These are phyloP conservation scores for Leptosphaerulina australis DNA, from an alignment of 2,329 filamentous ascomycete species.

Conservation along the genomic window DNA sequence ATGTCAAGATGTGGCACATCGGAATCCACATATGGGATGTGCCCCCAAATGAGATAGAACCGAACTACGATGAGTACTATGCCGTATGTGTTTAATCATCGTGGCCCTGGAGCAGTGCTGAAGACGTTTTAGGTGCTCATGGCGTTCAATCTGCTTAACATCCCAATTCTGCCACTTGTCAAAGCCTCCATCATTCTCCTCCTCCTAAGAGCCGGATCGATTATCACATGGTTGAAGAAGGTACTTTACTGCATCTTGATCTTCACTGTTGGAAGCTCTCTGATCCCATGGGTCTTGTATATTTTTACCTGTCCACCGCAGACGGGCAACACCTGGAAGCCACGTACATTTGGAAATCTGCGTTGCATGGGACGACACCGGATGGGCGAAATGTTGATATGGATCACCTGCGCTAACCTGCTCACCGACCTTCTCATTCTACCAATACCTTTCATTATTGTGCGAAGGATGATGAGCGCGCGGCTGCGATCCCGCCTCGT, in stretches of 20 bases:
- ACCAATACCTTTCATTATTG: conserved; percentile 51
- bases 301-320: conserved; percentile 50
- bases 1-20: conserved; percentile 49
- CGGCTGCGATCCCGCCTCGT: conserved; percentile 47
- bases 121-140: conserved; percentile 36
- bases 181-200: conserved; percentile 51
- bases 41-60: conserved; percentile 42
- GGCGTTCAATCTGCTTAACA: conserved; percentile 50
- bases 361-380: conserved; percentile 47
- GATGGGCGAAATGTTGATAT: conserved; percentile 49
- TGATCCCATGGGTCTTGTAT: conserved; percentile 48
- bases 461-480: conserved; percentile 50
- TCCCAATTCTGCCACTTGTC: conserved; percentile 50
- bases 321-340: conserved; percentile 50
- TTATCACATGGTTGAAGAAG: conserved; percentile 48
- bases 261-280: conserved; percentile 44
- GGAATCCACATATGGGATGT: conserved; percentile 48
- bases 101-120: conserved; percentile 4
- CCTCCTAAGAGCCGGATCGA: conserved; percentile 47
- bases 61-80: conserved; percentile 47
- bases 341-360: conserved; percentile 47
- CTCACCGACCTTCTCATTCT: conserved; percentile 51
- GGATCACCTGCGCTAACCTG: conserved; percentile 51
- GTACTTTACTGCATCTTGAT: conserved; percentile 47
- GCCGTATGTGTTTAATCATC: conserved; percentile 26